Percentiles rank a stretch among this genome's conserved stretches.
These are phyloP conservation scores for Psilocybe cubensis DNA, from an alignment of 768 basidiomycete species.

Conservation along the genomic window DNA sequence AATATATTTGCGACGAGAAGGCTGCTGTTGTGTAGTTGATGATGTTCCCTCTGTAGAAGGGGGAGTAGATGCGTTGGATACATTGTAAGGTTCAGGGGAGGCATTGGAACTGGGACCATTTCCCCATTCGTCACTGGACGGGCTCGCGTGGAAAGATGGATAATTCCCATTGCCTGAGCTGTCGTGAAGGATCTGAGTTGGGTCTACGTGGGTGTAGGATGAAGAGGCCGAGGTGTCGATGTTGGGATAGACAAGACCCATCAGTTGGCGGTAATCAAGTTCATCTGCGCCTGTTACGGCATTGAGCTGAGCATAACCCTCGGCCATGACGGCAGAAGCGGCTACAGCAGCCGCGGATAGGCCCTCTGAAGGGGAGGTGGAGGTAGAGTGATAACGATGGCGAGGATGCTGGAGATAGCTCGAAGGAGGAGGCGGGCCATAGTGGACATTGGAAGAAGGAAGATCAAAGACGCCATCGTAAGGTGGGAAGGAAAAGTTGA, in stretches of 20 bases:
- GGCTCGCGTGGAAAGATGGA: conserved; percentile 69
- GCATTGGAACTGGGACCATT: conserved; percentile 74
- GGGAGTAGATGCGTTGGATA: conserved; percentile 74
- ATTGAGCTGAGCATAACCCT: conserved; percentile 70
- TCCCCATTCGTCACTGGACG: conserved; percentile 83
- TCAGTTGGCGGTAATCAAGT: conserved; percentile 67
- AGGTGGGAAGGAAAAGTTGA: conserved; percentile 74
- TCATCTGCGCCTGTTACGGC: conserved; percentile 62
- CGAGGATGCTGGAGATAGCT: conserved; percentile 14
- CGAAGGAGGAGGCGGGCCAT: neutral
- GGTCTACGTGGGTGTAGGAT: conserved; percentile 80
- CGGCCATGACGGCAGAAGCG: conserved; percentile 71
- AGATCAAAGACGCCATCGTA: conserved; percentile 68
- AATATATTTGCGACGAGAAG: conserved; percentile 58
- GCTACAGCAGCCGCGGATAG: conserved; percentile 68
- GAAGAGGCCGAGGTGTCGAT: conserved; percentile 47
- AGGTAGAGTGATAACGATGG: conserved; percentile 27
- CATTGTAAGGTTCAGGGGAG: conserved; percentile 75
- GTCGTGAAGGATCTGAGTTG: conserved; percentile 76
- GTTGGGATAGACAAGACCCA: conserved; percentile 66
- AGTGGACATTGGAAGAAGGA: conserved; percentile 28
- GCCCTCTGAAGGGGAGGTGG: conserved; percentile 45
- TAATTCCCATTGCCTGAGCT: conserved; percentile 37
- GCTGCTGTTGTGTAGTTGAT: conserved; percentile 26
- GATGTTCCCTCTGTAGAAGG: conserved; percentile 60